Base-by-base conservation (phyloP, 306 rosid genomes). In the Hippophae gyantsensis region DNA sequence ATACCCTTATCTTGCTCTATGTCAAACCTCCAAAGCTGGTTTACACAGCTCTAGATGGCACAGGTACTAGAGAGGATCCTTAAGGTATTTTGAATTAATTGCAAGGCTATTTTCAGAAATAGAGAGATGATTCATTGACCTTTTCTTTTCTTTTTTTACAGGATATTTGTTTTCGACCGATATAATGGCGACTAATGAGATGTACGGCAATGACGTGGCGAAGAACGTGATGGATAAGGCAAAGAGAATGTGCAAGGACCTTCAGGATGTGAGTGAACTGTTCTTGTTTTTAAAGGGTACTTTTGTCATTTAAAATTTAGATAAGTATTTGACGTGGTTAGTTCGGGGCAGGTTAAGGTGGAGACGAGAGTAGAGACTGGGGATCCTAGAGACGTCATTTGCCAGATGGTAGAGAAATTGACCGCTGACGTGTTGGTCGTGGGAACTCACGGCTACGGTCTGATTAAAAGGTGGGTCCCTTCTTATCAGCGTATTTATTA, bases 391-490 rank as follows among this genome's bases (percentile, higher is more conserved):
- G 96, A 87, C n/a, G 86, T 85, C 51, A 87, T 92, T 26, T 81
- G 98, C 72, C 59, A 79, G 47, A 70, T 77, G 86, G 83, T 42
- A n/a, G 86, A 82, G 47, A 81, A 68, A 44, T 55, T 85, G 63
- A 81, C 72, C 9, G 77, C 71, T 48, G 86, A 92, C 52, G 25
- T 88, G 12, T 52, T 92, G 46, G 94, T 92, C 6, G 73, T 85
- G 84, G 99, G 99, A 59, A 83, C 90, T 78, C 99, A 72, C 27
- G 96, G 96, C 1, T 84, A 85, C 60, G 96, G 96, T 57, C 51
- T 75, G 9, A 80, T 92, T 70, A 85, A 88, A 78, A 92, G 98
- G 94, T 79, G 1, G 42, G 62, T 45, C 54, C 38, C 23, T 18
- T 18, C 23, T 18, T 18, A 18, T 18, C 23, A 18, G 23, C 1